Percentiles rank a stretch among this genome's conserved stretches.
phyloP scores from a whole-genome alignment of 2,329 filamentous ascomycete species.

The Aspergillus sp. region DNA sequence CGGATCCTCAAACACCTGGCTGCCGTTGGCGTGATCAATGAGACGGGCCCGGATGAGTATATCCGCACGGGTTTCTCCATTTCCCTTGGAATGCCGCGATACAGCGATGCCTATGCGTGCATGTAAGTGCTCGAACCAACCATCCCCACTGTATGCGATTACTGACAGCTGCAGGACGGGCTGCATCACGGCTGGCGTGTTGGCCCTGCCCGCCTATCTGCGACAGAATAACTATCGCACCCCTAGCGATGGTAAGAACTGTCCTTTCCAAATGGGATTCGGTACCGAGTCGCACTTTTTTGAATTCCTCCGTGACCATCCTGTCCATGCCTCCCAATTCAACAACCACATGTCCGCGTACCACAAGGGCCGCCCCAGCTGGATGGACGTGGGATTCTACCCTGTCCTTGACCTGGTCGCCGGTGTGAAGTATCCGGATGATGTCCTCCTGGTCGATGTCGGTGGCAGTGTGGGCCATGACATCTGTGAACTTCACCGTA shows the following conservation, averaged over 20 bases:
- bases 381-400: constrained; percentile 22
- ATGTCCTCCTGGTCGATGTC: constrained; percentile 34
- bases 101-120: constrained; percentile 18
- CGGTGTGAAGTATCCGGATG: constrained; percentile 1
- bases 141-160: neutral
- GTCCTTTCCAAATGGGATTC: constrained; percentile 17
- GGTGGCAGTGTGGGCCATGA: constrained; percentile 38
- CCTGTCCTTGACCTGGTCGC: constrained; percentile 12
- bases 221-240: constrained; percentile 16
- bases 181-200: constrained; percentile 11
- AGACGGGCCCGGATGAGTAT: constrained; percentile 27
- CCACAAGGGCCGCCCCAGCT: constrained; percentile 13
- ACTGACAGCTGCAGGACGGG: constrained; percentile 7
- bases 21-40: constrained; percentile 28
- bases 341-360: constrained; percentile 16
- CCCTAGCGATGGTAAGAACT: constrained; percentile 14
- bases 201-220: constrained; percentile 15
- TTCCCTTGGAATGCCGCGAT: constrained; percentile 16
- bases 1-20: constrained; percentile 29
- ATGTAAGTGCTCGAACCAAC: constrained; percentile 13
- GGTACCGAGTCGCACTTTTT: constrained; percentile 18
- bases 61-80: constrained; percentile 24
- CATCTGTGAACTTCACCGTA: constrained; percentile 26
- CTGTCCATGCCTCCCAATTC: constrained; percentile 10
- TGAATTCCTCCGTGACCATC: constrained; percentile 15